phyloP scores from a whole-genome alignment of 2,329 filamentous ascomycete species.

The Ophiocordyceps camponoti-saundersi region DNA sequence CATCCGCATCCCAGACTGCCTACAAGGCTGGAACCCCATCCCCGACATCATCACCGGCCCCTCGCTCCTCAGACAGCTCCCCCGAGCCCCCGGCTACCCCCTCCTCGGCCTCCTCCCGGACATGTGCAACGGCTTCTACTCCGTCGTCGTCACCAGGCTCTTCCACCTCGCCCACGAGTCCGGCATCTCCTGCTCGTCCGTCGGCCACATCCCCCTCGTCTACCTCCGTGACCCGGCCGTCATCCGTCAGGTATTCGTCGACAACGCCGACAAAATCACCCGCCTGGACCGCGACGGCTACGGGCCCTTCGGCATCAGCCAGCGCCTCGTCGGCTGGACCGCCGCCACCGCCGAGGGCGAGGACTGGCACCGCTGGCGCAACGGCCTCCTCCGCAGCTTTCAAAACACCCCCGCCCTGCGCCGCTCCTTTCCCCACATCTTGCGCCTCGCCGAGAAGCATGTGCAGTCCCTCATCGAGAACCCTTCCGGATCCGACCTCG shows the following conservation, averaged over 20 bases:
- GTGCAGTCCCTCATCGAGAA: neutral
- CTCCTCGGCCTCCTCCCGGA: slow-evolving; percentile 1
- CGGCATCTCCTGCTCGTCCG: slow-evolving; percentile 1
- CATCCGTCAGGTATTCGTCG: slow-evolving; percentile 1
- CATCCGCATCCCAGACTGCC: neutral
- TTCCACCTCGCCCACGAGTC: neutral
- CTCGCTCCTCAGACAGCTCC: neutral
- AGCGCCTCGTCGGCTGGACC: slow-evolving; percentile 1
- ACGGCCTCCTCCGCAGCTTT: slow-evolving; percentile 1
- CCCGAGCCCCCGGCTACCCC: neutral
- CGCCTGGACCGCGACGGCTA: slow-evolving; percentile 1
- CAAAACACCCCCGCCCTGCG: neutral
- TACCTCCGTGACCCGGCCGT: slow-evolving; percentile 1
- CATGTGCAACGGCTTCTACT: slow-evolving; percentile 2
- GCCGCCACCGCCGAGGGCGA: slow-evolving; percentile 1
- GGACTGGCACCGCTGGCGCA: slow-evolving; percentile 2
- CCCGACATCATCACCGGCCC: neutral
- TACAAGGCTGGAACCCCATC: neutral
- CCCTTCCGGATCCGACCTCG: neutral
- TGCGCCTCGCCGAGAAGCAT: slow-evolving; percentile 1
- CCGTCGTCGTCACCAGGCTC: neutral
- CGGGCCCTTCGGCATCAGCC: slow-evolving; percentile 1
- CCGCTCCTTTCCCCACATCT: neutral
- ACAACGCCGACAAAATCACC: slow-evolving; percentile 1
- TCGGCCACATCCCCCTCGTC: neutral